A percentile compares a stretch with the other conserved stretches of the same genome.
Evolutionary conservation across 2,329 filamentous ascomycete species (phyloP).

Genomic region (Aspergillus transmontanensis): DNA sequence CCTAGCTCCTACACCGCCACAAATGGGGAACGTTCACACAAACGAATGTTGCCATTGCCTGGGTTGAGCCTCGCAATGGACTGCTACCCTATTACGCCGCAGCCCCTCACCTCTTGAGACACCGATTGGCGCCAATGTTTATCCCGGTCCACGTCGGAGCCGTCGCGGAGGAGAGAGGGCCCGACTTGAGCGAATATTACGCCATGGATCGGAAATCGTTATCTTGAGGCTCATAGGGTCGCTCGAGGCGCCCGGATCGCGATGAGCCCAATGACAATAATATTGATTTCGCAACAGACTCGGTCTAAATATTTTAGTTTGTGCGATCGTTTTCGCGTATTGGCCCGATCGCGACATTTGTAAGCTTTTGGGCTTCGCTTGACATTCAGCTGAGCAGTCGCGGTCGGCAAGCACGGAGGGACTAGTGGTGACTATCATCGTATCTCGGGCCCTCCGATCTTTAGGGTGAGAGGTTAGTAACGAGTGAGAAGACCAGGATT

Average conservation of each 20-base stretch:
- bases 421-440: slow-evolving; percentile 10
- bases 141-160: slow-evolving; percentile 5
- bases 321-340: background rate
- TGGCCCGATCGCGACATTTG: background rate
- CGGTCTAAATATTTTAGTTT: background rate
- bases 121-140: slow-evolving; percentile 13
- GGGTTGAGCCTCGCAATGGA: background rate
- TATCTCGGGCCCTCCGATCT: slow-evolving; percentile 19
- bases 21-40: slow-evolving; percentile 7
- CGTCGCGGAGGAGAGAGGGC: slow-evolving; percentile 5
- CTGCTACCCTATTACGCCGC: slow-evolving; percentile 1
- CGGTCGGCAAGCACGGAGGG: slow-evolving; percentile 7
- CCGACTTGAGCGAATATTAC: slow-evolving; percentile 2
- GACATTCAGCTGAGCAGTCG: slow-evolving; percentile 10
- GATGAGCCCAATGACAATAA: background rate
- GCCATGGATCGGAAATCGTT: background rate
- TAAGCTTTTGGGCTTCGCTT: background rate
- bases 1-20: slow-evolving; percentile 11
- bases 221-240: slow-evolving; percentile 9
- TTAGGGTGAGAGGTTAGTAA: background rate
- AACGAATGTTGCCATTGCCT: background rate
- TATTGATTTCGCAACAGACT: background rate
- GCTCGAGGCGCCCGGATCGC: slow-evolving; percentile 1
- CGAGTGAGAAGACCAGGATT: slow-evolving; percentile 8
- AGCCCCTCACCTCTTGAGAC: slow-evolving; percentile 23